Evolutionary conservation across 768 basidiomycete species (phyloP), one percentile per base, ranked within the genome.

Genomic region (Cubamyces sp.): DNA sequence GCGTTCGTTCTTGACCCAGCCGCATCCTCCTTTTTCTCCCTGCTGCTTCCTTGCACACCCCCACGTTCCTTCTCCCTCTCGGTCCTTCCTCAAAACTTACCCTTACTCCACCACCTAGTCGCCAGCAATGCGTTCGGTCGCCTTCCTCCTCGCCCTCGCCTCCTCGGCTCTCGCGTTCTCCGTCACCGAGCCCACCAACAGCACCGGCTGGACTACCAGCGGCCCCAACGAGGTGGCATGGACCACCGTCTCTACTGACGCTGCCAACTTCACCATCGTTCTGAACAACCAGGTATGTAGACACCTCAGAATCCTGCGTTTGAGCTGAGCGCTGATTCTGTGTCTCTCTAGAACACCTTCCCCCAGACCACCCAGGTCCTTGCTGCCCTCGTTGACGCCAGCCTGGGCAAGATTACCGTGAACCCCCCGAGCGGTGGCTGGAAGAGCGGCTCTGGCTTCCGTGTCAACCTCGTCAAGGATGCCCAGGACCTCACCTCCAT

Each of bases 381-480:
- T 37, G 76, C 76, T 18, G 77, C 85, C 28, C 71, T 82, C 48
- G 84, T 90, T 46, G 78, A 84, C 50, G 86, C 85, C 34, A 78
- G 74, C 16, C 65, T 73, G 0, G 75, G 75, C 15, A 69, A 66
- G 3, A 71, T 78, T 43, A 70, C 65, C 23, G 76, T 88, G 56
- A 80, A 76, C 70, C 77, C 87, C 21, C 87, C 88, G 4, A 82
- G 79, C 54, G 80, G 78, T 30, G 88, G 88, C 16, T 93, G 88
- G 86, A 85, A 86, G 14, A 48, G 72, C n/a, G 88, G 87, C 58
- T 57, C 65, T 37, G 77, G 74, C 52, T 95, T 83, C 83, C 87
- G 83, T 59, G 80, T 96, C 74, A 92, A 94, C 77, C 73, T 95
- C 26, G 84, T 87, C 62, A 68, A 78, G 66, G 79, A 83, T 65